Evolutionary conservation across 2,329 filamentous ascomycete genomes (phyloP), one percentile per base, ranked within the genome.

Genomic region (Hymenoscyphus repandus): DNA sequence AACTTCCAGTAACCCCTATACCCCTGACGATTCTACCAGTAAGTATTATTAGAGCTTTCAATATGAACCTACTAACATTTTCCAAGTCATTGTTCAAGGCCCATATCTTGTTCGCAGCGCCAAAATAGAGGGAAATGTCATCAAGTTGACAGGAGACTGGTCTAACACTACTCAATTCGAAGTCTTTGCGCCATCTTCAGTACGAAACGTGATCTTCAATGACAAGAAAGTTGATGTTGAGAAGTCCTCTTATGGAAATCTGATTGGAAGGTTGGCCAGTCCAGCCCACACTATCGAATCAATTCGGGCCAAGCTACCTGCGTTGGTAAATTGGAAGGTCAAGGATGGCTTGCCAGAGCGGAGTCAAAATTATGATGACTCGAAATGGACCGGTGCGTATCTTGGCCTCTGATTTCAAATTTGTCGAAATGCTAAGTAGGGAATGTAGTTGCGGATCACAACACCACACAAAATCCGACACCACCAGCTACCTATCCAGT

Each of bases 41-140:
- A 46, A 43, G 37, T 31, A 13, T 27, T 34, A 2, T 5, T 42
- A 13, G 13, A 5, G 1, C n/a, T 36, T 37, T 9, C 30, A 13
- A 32, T 3, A 15, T 30, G 44, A 18, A 51, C 18, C 33, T n/a
- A 32, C 11, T 46, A 36, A 38, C 6, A 13, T 6, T 13, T 34
- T 13, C 3, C 2, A 31, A 77, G 74, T 79, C 4, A 64, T 79
- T 11, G 68, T 80, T 2, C 72, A 76, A 18, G 77, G 77, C 0
- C 74, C 76, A 0, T 78, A 77, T 40, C 69, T 79, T 3, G 73
- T 80, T 6, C 74, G 77, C 4, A 70, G 69, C 1, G 73, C 73
- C 4, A 56, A 65, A 7, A 53, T 59, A 10, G 65, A 67, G 1
- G 62, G 63, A 6, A 63, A 66, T 2, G 69, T 63, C 0, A 63